phyloP scores from a whole-genome alignment of 2,329 filamentous ascomycete species.

The Rhynchosporium graminicola region DNA sequence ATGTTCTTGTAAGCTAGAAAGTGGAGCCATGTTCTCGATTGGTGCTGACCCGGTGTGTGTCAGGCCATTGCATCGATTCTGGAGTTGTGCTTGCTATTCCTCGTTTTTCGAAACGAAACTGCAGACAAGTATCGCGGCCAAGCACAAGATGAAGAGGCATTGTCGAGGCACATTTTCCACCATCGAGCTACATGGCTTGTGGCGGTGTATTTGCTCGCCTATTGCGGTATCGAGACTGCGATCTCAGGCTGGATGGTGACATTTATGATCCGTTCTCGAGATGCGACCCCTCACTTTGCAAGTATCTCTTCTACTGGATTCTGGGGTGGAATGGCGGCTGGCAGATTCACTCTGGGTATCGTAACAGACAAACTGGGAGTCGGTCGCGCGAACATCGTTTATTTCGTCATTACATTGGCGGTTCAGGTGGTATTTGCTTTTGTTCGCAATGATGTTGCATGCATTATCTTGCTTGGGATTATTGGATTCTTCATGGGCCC shows the following conservation, averaged over 20 bases:
- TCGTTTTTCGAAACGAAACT: not conserved
- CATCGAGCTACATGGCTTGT: constrained; percentile 3
- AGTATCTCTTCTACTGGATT: constrained; percentile 4
- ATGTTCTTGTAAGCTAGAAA: constrained; percentile 2
- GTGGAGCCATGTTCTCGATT: not conserved
- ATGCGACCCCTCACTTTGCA: not conserved
- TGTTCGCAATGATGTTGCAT: not conserved
- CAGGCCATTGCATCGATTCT: not conserved
- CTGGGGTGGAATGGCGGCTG: not conserved
- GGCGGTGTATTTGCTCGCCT: not conserved
- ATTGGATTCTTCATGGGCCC: constrained; percentile 8
- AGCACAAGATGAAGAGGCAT: not conserved
- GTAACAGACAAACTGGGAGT: constrained; percentile 1
- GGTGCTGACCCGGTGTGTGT: too few species aligned
- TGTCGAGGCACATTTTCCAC: not conserved
- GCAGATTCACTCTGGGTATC: constrained; percentile 2
- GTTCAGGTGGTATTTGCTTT: not conserved
- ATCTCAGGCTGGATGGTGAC: constrained; percentile 1
- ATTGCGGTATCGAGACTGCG: constrained; percentile 6
- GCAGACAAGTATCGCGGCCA: constrained; percentile 1
- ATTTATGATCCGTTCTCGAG: not conserved
- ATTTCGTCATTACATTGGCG: not conserved
- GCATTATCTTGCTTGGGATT: not conserved
- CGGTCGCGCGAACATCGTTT: not conserved
- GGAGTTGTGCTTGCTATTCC: not conserved